phyloP scores from a whole-genome alignment of 2,329 filamentous ascomycete species.

The Colletotrichum acutatum region DNA sequence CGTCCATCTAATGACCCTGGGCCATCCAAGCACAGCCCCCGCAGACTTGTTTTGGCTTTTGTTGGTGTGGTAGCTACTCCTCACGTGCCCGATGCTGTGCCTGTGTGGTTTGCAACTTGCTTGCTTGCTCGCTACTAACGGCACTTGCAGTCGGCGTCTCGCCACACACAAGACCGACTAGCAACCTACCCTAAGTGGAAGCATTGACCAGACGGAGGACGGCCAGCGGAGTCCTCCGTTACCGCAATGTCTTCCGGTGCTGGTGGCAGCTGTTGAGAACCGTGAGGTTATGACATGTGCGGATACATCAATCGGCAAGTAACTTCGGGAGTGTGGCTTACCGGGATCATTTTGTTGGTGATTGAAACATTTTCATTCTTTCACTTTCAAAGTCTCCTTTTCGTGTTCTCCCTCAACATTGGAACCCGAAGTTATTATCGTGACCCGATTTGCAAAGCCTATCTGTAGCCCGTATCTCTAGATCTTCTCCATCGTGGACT shows the following conservation, averaged over 20 bases:
- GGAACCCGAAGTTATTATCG: background rate
- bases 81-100: background rate
- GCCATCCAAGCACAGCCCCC: constrained; percentile 12
- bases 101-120: background rate
- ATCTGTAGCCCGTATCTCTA: background rate
- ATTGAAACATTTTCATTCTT: background rate
- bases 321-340: background rate
- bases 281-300: constrained; percentile 14
- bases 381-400: background rate
- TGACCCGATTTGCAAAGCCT: constrained; percentile 1
- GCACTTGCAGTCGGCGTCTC: background rate
- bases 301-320: background rate
- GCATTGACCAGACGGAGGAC: background rate
- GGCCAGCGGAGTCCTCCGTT: constrained; percentile 18
- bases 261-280: background rate
- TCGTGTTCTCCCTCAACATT: background rate
- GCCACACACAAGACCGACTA: background rate
- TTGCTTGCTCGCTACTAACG: background rate
- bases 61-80: background rate
- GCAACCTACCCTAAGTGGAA: no score
- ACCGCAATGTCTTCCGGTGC: background rate
- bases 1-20: constrained; percentile 9
- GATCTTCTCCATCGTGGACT: constrained; percentile 7
- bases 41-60: constrained; percentile 4
- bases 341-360: background rate